These are phyloP conservation scores for Blastobotrys chiropterorum DNA, from an alignment of 805 yeast genomes.

Conservation along the genomic window DNA sequence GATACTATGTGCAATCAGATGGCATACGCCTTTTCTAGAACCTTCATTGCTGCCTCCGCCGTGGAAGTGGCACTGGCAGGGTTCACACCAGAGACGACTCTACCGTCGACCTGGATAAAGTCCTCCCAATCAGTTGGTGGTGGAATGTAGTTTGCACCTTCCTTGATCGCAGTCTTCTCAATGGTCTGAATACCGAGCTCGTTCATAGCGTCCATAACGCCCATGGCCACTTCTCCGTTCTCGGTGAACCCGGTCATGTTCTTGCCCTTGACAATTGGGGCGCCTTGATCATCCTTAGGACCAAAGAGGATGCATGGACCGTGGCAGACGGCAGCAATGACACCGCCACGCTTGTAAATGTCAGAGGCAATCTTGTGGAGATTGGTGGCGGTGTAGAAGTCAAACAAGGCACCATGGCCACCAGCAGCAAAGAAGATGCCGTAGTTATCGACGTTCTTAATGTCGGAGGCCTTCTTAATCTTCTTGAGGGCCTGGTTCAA, in stretches of 20 bases:
- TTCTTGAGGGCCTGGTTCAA: slow-evolving; percentile 36
- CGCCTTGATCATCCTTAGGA: slow-evolving; percentile 40
- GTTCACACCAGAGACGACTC: slow-evolving; percentile 59
- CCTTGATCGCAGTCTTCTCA: slow-evolving; percentile 33
- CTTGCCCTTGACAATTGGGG: slow-evolving; percentile 44
- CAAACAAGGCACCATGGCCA: slow-evolving; percentile 59
- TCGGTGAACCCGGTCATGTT: slow-evolving; percentile 57
- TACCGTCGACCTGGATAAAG: slow-evolving; percentile 48
- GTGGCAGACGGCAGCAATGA: slow-evolving; percentile 61
- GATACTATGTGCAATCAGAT: too few species aligned
- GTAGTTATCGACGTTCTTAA: slow-evolving; percentile 43
- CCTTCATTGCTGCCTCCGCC: not conserved
- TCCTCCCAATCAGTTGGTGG: slow-evolving; percentile 50
- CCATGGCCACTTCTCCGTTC: slow-evolving; percentile 41
- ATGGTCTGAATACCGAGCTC: slow-evolving; percentile 32
- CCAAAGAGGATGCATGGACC: slow-evolving; percentile 57
- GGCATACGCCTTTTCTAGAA: not conserved
- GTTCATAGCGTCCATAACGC: slow-evolving; percentile 27
- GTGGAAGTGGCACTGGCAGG: slow-evolving; percentile 36
- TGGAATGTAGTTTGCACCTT: slow-evolving; percentile 39
- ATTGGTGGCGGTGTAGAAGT: slow-evolving; percentile 46
- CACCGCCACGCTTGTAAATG: slow-evolving; percentile 47
- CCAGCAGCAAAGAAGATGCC: slow-evolving; percentile 56
- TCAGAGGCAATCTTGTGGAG: slow-evolving; percentile 42
- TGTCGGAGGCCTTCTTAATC: slow-evolving; percentile 43